phyloP scores from a whole-genome alignment of 805 yeast species.

The Lipomyces japonicus region DNA sequence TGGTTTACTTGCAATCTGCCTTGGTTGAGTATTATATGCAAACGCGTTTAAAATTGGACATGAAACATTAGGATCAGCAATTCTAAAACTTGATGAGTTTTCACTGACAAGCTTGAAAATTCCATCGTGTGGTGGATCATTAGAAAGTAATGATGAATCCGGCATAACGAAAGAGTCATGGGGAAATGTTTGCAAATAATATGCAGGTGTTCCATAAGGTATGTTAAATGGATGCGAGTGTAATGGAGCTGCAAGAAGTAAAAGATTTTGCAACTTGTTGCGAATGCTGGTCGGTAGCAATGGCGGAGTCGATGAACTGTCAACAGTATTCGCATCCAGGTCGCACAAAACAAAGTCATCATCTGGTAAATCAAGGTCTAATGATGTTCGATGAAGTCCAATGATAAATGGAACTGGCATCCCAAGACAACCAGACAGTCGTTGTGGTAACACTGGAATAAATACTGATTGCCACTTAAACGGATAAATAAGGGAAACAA shows the following conservation, averaged over 20 bases:
- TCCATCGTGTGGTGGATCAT: constrained; percentile 4
- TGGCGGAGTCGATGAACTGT: constrained; percentile 8
- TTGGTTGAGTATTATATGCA: not conserved
- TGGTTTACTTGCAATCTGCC: not conserved
- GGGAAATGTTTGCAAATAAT: constrained; percentile 22
- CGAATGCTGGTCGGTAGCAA: constrained; percentile 20
- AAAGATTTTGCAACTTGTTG: constrained; percentile 8
- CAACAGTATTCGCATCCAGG: constrained; percentile 17
- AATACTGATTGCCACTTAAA: constrained; percentile 26
- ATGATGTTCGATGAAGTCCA: constrained; percentile 14
- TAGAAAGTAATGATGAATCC: constrained; percentile 5
- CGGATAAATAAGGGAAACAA: constrained; percentile 19
- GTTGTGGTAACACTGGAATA: constrained; percentile 25
- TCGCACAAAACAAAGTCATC: constrained; percentile 25
- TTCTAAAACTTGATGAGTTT: constrained; percentile 7
- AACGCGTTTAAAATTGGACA: constrained; percentile 6
- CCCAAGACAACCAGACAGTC: constrained; percentile 26
- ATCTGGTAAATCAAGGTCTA: constrained; percentile 8
- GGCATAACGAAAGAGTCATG: constrained; percentile 2
- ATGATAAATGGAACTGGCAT: constrained; percentile 29
- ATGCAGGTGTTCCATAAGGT: constrained; percentile 20
- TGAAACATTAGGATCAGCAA: constrained; percentile 1
- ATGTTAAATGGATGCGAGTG: constrained; percentile 13
- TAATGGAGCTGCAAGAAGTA: constrained; percentile 19
- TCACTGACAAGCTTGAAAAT: constrained; percentile 5